Evolutionary conservation across 441 rosid genomes (phyloP), one percentile per base, ranked within the genome.

Genomic region (Macaranga tanarius): DNA sequence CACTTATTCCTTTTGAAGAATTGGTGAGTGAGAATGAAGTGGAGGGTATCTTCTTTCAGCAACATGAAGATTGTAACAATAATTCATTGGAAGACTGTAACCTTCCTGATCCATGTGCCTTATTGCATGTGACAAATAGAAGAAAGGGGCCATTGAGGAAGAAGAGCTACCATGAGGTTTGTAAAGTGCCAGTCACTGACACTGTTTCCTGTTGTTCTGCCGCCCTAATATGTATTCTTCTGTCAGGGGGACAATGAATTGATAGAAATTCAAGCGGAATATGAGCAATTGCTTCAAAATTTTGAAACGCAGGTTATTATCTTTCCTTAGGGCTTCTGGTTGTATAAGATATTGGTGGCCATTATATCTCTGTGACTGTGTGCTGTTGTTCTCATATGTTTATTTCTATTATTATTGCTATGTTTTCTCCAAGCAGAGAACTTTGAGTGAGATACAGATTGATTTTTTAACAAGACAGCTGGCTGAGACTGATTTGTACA

Each of bases 81-180:
- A 74, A 31, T 74, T 51, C 71, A 26, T 34, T 34, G 22, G 89
- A 82, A 80, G 90, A 76, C 66, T 79, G 84, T 77, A 67, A 72
- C 63, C 79, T 90, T 79, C 99, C 96, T 34, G 80, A 90, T 84
- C 92, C 97, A 78, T 77, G 87, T 77, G 81, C 90, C 71, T 83
- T 92, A 75, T 73, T 89, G 81, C 87, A 88, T 73, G 93, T 91
- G 63, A 95, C 97, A 76, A 91, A 79, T 75, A 88, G 99, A 76
- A 91, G 91, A 84, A 95, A 92, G 86, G 79, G 77, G 65, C 79
- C 83, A 54, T 72, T 77, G 56, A 88, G 73, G 79, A 91, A 81
- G 81, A 90, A 81, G 88, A 79, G 62, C 80, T 75, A 80, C 19
- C 56, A 73, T 63, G 79, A 74, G 94, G 97, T 95, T 75, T 75